Evolutionary conservation across 768 basidiomycete species (phyloP).

Genomic region (Multifurca ochricompacta): DNA sequence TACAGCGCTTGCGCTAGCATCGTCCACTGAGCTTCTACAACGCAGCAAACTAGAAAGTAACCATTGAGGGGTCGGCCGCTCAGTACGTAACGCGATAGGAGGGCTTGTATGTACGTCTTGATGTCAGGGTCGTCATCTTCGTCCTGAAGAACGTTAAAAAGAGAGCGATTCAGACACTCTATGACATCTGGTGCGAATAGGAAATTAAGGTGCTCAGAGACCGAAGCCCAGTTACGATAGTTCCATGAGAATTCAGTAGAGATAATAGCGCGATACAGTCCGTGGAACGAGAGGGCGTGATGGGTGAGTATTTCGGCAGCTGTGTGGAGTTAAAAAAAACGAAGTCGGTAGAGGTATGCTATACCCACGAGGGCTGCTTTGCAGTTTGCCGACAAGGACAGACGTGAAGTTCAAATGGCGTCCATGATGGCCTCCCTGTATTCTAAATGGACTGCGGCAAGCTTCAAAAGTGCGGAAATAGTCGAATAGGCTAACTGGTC

Average conservation of each 20-base stretch:
- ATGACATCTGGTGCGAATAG: constrained; percentile 63
- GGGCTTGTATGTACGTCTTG: constrained; percentile 54
- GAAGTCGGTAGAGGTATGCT: background rate
- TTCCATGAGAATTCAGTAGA: constrained; percentile 74
- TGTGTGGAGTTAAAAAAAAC: constrained; percentile 24
- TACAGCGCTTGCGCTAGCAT: constrained; percentile 65
- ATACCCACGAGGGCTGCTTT: constrained; percentile 45
- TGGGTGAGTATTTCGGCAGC: constrained; percentile 70
- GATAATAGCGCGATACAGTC: constrained; percentile 78
- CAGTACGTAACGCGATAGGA: constrained; percentile 67
- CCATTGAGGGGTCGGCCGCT: constrained; percentile 76
- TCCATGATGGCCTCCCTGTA: constrained; percentile 43
- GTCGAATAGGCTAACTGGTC: constrained; percentile 79
- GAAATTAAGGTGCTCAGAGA: constrained; percentile 45
- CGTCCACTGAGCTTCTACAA: constrained; percentile 81
- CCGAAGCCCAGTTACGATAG: constrained; percentile 50
- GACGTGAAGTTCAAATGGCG: constrained; percentile 56
- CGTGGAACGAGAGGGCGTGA: constrained; percentile 74
- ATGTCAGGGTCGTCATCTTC: constrained; percentile 46
- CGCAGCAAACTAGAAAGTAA: constrained; percentile 85
- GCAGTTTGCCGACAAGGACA: constrained; percentile 48
- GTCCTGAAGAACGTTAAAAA: constrained; percentile 52
- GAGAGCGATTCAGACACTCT: constrained; percentile 63
- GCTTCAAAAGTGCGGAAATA: constrained; percentile 63
- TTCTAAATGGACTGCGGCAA: constrained; percentile 47